Conservation (phyloP, 495 filamentous ascomycete genomes). For the Penicillium paxilli region DNA sequence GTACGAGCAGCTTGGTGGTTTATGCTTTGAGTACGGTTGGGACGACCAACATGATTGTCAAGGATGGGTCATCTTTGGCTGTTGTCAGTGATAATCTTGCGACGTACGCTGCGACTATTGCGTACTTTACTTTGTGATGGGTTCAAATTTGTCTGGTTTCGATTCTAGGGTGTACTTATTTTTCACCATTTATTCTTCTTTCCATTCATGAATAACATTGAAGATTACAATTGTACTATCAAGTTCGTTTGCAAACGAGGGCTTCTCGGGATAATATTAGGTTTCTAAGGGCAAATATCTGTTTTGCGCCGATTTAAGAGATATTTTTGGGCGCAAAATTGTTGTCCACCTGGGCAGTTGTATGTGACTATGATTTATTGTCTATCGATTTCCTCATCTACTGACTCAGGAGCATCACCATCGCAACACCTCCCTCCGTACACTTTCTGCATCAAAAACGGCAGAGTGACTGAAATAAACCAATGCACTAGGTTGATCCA, state of each 20-base stretch:
- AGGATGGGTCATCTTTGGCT: conserved; percentile 51
- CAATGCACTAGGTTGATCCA: background rate
- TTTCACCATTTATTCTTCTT: background rate
- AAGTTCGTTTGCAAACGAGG: too few relatives aligned
- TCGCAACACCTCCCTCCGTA: background rate
- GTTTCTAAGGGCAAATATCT: too few relatives aligned
- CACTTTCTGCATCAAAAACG: background rate
- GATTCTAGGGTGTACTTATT: too few relatives aligned
- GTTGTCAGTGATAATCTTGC: conserved; percentile 53
- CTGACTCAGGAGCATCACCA: too few relatives aligned
- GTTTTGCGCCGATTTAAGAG: background rate
- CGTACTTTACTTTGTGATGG: conserved; percentile 38
- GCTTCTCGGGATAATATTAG: too few relatives aligned
- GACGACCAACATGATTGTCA: conserved; percentile 42
- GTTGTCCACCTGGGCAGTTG: too few relatives aligned
- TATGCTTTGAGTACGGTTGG: conserved; percentile 56
- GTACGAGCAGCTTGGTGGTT: conserved; percentile 31
- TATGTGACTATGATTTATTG: background rate
- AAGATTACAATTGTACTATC: too few relatives aligned
- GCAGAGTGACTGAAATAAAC: conserved; percentile 5
- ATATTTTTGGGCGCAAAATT: background rate
- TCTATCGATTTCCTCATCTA: too few relatives aligned
- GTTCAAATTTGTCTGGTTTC: background rate
- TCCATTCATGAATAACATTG: conserved; percentile 4
- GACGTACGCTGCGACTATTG: conserved; percentile 54